These are phyloP conservation scores for Fusarium robinianum DNA, from an alignment of 2,329 filamentous ascomycete species.

Conservation along the genomic window DNA sequence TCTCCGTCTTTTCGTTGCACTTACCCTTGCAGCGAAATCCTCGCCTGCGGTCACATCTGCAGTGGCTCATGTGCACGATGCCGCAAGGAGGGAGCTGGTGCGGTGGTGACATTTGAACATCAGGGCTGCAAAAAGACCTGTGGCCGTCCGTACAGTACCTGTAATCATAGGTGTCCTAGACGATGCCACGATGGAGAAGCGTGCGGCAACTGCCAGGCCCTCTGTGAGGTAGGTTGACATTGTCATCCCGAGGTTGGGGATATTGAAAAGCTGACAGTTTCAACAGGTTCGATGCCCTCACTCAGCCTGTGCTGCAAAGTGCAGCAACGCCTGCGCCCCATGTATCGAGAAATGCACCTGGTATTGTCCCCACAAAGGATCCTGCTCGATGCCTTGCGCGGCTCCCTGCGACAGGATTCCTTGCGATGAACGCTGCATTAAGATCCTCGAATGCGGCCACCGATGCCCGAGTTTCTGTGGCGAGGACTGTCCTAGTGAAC, in stretches of 20 bases:
- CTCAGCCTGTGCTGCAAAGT: constrained; percentile 56
- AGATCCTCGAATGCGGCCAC: constrained; percentile 60
- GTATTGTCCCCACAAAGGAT: constrained; percentile 57
- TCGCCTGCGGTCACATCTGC: constrained; percentile 48
- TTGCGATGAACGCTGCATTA: constrained; percentile 62
- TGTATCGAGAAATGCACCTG: constrained; percentile 59
- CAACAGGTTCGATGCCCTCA: constrained; percentile 55
- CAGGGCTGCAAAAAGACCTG: constrained; percentile 45
- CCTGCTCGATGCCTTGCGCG: constrained; percentile 60
- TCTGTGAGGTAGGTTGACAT: constrained; percentile 52
- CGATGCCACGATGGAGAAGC: constrained; percentile 16
- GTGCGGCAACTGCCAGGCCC: constrained; percentile 56
- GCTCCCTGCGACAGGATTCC: constrained; percentile 68
- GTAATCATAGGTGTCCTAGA: constrained; percentile 58
- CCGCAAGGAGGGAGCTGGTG: constrained; percentile 1
- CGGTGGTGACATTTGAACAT: constrained; percentile 43
- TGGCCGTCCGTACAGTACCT: constrained; percentile 55
- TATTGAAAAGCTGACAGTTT: neutral
- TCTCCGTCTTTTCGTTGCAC: constrained; percentile 8
- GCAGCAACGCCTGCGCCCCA: constrained; percentile 62
- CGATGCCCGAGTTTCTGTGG: constrained; percentile 67
- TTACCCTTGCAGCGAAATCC: constrained; percentile 32
- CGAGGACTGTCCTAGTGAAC: constrained; percentile 59
- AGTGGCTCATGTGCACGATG: constrained; percentile 14
- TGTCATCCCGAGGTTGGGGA: neutral